Percentiles rank a stretch among this genome's conserved stretches.
Conservation (phyloP, 2,329 filamentous ascomycete species). For the Harringtonia aguacate region DNA sequence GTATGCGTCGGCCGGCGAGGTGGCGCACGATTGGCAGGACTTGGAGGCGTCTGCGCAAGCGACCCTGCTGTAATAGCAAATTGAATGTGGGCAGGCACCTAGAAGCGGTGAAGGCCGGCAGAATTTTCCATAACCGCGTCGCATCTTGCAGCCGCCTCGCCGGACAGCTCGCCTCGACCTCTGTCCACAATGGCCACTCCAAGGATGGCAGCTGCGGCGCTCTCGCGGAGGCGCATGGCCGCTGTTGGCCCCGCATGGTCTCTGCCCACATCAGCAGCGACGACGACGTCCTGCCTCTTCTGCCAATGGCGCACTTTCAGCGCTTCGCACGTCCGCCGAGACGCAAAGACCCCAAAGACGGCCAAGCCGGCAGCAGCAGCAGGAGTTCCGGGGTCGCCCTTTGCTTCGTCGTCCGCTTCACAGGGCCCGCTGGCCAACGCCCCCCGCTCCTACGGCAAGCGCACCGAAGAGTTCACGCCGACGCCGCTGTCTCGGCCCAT, state of each 20-base stretch:
- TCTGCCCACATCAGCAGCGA: too few species aligned
- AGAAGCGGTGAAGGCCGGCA: too few species aligned
- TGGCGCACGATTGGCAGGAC: too few species aligned
- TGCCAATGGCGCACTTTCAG: constrained; percentile 34
- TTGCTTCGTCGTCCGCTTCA: neutral
- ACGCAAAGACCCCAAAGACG: constrained; percentile 11
- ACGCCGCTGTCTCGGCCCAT: constrained; percentile 62
- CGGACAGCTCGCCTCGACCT: too few species aligned
- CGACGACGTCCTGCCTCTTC: constrained; percentile 24
- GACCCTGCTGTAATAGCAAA: too few species aligned
- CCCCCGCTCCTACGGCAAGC: constrained; percentile 48
- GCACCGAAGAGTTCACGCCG: constrained; percentile 43
- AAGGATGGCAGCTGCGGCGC: neutral
- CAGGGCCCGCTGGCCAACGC: constrained; percentile 38
- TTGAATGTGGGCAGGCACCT: too few species aligned
- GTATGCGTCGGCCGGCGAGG: too few species aligned
- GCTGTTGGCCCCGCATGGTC: too few species aligned
- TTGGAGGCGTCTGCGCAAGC: too few species aligned
- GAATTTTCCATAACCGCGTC: too few species aligned
- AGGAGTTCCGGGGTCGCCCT: constrained; percentile 3
- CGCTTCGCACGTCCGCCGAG: constrained; percentile 8
- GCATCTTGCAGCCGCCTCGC: too few species aligned
- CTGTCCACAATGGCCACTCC: neutral
- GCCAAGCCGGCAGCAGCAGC: constrained; percentile 17
- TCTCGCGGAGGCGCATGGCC: neutral